Conservation (phyloP, 306 rosid genomes). For the Sphenostylis stenocarpa region DNA sequence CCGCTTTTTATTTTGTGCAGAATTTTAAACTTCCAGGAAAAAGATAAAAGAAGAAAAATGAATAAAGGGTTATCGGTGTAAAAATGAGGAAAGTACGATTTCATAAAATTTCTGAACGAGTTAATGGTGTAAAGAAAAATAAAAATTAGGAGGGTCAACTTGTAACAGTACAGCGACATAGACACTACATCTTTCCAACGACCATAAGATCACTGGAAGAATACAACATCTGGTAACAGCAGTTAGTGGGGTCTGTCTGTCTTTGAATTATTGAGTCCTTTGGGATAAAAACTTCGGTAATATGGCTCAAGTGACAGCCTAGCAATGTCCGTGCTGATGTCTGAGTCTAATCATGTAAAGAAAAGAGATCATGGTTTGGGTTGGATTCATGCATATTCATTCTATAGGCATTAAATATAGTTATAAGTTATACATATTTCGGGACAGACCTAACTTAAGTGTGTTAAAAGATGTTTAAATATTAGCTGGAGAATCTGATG, state of each 20-base stretch:
- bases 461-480: conserved; percentile 28
- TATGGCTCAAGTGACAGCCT: conserved; percentile 46
- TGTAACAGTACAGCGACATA: conserved; percentile 4
- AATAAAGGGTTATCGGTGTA: background rate
- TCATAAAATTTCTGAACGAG: background rate
- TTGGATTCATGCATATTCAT: conserved; percentile 37
- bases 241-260: conserved; percentile 54
- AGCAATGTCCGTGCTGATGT: conserved; percentile 49
- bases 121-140: background rate
- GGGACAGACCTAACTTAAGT: conserved; percentile 33
- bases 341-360: conserved; percentile 35
- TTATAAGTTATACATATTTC: conserved; percentile 26
- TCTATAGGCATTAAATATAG: conserved; percentile 19
- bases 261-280: conserved; percentile 47
- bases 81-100: background rate
- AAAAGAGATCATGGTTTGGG: conserved; percentile 40
- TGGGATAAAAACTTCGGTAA: conserved; percentile 39
- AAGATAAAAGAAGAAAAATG: background rate
- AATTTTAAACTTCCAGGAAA: background rate
- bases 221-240: conserved; percentile 34
- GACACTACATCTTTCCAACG: conserved; percentile 11
- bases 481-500: conserved; percentile 39
- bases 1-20: background rate
- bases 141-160: background rate
- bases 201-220: conserved; percentile 22